Conservation (phyloP, 225 moss, liverwort and hornwort species). For the Marchantia polymorpha region DNA sequence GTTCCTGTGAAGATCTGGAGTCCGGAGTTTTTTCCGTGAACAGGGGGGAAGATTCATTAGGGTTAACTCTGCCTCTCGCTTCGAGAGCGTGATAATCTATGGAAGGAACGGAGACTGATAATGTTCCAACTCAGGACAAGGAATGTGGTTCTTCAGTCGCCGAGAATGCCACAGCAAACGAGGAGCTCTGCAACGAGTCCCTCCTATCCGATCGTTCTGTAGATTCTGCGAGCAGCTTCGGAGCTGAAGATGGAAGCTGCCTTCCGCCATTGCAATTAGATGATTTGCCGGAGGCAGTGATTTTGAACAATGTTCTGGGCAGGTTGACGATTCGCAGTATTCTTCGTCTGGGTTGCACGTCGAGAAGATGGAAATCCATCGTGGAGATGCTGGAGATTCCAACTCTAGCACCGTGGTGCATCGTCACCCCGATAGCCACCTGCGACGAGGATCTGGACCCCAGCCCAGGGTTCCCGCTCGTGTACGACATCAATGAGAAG, state of each 20-base stretch:
- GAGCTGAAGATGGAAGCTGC: background rate
- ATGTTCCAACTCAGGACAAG: background rate
- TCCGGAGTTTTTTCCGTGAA: background rate
- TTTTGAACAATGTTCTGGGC: constrained; percentile 2
- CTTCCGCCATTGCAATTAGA: background rate
- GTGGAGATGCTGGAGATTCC: constrained; percentile 12
- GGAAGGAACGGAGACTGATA: background rate
- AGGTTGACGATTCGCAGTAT: constrained; percentile 13
- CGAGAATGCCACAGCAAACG: background rate
- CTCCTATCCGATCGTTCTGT: background rate
- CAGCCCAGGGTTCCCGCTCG: background rate
- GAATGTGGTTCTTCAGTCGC: background rate
- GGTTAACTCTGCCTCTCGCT: background rate
- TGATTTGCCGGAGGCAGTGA: constrained; percentile 23
- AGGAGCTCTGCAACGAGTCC: no score
- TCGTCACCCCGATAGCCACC: background rate
- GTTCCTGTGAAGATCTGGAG: background rate
- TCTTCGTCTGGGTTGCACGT: constrained; percentile 6
- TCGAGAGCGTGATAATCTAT: background rate
- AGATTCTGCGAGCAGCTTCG: background rate
- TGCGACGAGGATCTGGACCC: constrained; percentile 3
- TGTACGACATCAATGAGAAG: constrained; percentile 17
- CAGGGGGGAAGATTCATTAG: background rate
- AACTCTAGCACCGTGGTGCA: constrained; percentile 5
- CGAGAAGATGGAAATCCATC: constrained; percentile 8